These are phyloP conservation scores for Paecilomyces variotii DNA, from an alignment of 2,329 filamentous ascomycete species.

Conservation along the genomic window DNA sequence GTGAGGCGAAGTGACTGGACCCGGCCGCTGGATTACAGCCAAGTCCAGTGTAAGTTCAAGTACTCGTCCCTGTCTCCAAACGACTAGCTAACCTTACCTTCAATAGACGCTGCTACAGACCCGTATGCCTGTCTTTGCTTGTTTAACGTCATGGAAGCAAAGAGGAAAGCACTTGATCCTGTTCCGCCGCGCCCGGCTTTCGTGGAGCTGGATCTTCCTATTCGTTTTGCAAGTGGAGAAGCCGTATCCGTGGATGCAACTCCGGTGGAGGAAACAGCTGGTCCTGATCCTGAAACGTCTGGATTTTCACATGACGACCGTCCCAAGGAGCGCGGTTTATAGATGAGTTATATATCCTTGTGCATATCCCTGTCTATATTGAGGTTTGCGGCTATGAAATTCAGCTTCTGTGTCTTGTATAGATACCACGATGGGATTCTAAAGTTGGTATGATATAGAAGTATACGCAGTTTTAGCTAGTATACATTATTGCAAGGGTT, in stretches of 20 bases:
- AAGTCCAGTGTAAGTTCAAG: constrained; percentile 58
- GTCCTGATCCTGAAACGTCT: background rate
- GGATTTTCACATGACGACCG: background rate
- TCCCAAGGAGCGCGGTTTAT: background rate
- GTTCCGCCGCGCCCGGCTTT: constrained; percentile 62
- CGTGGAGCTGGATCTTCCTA: constrained; percentile 59
- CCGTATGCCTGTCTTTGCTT: constrained; percentile 72
- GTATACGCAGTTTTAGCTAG: too few species aligned
- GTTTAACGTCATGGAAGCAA: constrained; percentile 62
- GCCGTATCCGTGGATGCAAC: constrained; percentile 6
- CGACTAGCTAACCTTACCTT: constrained; percentile 6
- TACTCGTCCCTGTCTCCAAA: background rate
- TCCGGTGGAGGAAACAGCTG: background rate
- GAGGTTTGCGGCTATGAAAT: background rate
- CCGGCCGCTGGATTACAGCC: constrained; percentile 49
- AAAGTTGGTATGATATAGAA: background rate
- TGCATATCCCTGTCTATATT: background rate
- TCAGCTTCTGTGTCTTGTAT: background rate
- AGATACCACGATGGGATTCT: background rate
- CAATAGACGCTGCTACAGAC: constrained; percentile 66
- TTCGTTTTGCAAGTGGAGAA: constrained; percentile 46
- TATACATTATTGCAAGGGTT: too few species aligned
- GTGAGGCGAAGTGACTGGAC: constrained; percentile 74
- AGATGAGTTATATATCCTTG: background rate
- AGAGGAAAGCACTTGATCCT: constrained; percentile 59